These are phyloP conservation scores for Suhomyces taliae DNA, from an alignment of 1,139 yeast species.

Conservation along the genomic window DNA sequence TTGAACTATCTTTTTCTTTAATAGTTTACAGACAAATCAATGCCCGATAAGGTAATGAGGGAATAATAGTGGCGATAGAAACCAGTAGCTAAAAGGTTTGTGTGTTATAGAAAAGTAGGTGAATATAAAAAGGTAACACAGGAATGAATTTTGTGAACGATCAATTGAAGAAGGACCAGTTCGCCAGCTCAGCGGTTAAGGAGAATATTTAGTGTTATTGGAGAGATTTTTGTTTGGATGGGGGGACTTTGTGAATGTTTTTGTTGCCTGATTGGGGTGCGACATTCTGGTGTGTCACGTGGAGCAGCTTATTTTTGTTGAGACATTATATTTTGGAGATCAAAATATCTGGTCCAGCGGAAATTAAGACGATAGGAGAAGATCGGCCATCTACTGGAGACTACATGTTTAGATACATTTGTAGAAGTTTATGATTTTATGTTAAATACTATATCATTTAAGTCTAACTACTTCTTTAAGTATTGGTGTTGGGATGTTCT, in stretches of 20 bases:
- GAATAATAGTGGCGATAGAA: conserved; percentile 1
- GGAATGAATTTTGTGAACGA: background rate
- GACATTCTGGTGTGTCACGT: background rate
- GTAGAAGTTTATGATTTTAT: no score
- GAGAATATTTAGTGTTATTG: conserved; percentile 1
- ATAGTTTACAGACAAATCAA: background rate
- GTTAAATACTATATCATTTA: no score
- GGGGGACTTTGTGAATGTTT: conserved; percentile 5
- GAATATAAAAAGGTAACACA: background rate
- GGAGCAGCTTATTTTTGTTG: conserved; percentile 1
- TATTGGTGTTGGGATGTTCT: no score
- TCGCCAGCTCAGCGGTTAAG: background rate
- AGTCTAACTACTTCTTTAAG: no score
- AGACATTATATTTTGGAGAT: background rate
- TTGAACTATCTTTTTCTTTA: no score
- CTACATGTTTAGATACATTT: no score
- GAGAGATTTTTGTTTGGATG: conserved; percentile 8
- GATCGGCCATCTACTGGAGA: no score
- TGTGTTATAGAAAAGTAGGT: no score
- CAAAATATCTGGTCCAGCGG: background rate
- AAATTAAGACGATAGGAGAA: no score
- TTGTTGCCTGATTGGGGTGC: conserved; percentile 10
- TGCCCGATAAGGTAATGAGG: background rate
- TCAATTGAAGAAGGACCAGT: background rate
- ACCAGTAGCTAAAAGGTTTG: background rate